Base-by-base conservation (phyloP, 2,329 filamentous ascomycete genomes). In the Claviceps paspali region DNA sequence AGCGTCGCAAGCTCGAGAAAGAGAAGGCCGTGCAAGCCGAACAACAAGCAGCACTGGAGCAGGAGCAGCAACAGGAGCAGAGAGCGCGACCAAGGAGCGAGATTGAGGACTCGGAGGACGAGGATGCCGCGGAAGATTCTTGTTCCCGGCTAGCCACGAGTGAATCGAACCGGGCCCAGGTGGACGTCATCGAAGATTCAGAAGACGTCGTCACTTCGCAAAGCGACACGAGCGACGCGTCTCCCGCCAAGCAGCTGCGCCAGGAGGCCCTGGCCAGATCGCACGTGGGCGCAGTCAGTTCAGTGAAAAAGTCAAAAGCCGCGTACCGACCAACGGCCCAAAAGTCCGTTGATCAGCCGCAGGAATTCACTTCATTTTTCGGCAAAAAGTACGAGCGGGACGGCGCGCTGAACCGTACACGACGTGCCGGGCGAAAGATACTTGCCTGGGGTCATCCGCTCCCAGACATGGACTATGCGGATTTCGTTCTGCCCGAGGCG, bases 341-440 rank as follows among this genome's bases (percentile, higher is more conserved):
- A 8, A 52, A 54, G 24, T 52, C 61, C 26, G 57, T 59, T 14
- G 51, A 57, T 21, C 60, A 62, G 9, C 56, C 56, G 2, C 71
- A 67, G 40, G 79, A 82, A 27, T 86, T 95, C 52, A 80, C 66
- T n/a, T 93, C 84, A 0, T 95, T 95, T 61, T 96, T 86, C 53
- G 57, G 69, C 14, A 86, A 91, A 59, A 76, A 71, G 18, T 78
- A 92, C 51, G 70, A 88, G 42, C 79, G 88, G 19, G 82, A 86
- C 17, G 74, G 77, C 6, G 85, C 87, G 8, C 59, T 94, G n/a
- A 79, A 75, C 43, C 76, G 75, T 46, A 67, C 74, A 34, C 70
- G 85, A 24, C 75, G 82, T 36, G 73, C 76, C 35, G 74, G 76
- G 30, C 70, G 84, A 35, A 82, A 71, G 36, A 67, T 78, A 12